These are phyloP conservation scores for Nasturtium officinale DNA, from an alignment of 345 rosid species.

Conservation along the genomic window DNA sequence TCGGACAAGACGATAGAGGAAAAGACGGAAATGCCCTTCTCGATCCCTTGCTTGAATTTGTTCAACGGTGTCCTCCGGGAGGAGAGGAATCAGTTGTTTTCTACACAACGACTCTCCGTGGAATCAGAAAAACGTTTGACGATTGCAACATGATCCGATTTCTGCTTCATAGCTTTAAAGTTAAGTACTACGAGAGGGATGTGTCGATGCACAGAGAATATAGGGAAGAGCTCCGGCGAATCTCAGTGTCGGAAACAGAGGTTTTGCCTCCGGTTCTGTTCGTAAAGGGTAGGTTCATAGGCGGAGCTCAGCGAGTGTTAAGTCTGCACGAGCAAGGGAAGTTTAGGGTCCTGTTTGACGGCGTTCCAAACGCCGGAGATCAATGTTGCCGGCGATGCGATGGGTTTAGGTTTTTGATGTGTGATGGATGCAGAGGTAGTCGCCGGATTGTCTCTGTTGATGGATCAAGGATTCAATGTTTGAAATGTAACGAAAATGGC, in stretches of 20 bases:
- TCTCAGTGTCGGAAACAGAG: constrained; percentile 48
- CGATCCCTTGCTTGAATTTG: constrained; percentile 50
- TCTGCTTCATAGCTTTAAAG: constrained; percentile 66
- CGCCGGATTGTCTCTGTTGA: constrained; percentile 47
- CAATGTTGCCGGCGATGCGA: constrained; percentile 54
- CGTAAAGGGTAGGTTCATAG: constrained; percentile 72
- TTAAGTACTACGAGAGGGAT: constrained; percentile 68
- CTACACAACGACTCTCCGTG: constrained; percentile 76
- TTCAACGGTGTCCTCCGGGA: constrained; percentile 73
- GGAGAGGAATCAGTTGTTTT: constrained; percentile 64
- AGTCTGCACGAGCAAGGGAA: constrained; percentile 76
- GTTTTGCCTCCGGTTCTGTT: constrained; percentile 78
- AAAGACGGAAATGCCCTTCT: constrained; percentile 23
- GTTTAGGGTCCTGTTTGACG: constrained; percentile 59
- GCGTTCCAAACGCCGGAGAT: constrained; percentile 49
- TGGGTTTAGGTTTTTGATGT: constrained; percentile 69
- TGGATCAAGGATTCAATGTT: constrained; percentile 52
- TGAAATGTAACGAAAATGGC: constrained; percentile 84
- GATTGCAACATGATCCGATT: constrained; percentile 72
- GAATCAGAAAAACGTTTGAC: constrained; percentile 88
- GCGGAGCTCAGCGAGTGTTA: constrained; percentile 79
- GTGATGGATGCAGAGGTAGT: constrained; percentile 75
- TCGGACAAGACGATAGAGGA: constrained; percentile 29
- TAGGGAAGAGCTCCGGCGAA: constrained; percentile 67
- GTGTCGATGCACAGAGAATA: constrained; percentile 74